These are phyloP conservation scores for Dendrobium nobile DNA, from an alignment of 106 monocot genomes.

Conservation along the genomic window DNA sequence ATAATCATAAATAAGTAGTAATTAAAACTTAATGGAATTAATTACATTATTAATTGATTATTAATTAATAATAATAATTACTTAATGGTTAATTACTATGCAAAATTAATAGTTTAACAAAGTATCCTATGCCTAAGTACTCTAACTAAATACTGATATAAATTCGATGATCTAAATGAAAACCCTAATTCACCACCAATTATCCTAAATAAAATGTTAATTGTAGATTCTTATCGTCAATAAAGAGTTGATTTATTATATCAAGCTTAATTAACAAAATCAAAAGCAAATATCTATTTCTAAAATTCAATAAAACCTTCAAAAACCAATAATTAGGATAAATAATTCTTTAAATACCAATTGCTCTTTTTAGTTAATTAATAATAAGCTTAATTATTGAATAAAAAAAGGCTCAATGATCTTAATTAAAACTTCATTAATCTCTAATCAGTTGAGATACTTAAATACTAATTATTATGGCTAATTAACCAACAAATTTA, in stretches of 20 bases:
- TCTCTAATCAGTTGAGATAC: not conserved
- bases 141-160: not conserved
- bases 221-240: not conserved
- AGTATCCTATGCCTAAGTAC: not conserved
- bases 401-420: not conserved
- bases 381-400: not conserved
- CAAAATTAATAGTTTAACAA: not conserved
- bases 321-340: not conserved
- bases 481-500: not conserved
- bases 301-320: not conserved
- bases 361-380: not conserved
- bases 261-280: not conserved
- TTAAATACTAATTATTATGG: not conserved
- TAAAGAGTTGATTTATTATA: not conserved
- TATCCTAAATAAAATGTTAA: not conserved
- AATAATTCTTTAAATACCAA: not conserved
- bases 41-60: not conserved
- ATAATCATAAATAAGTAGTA: not conserved
- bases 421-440: not conserved
- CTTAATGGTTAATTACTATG: not conserved
- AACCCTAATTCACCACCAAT: not conserved
- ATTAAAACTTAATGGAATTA: not conserved
- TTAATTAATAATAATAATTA: not conserved
- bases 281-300: not conserved
- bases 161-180: not conserved